Conservation (phyloP, 148 eudicot species). For the Salicornia ramosissima region DNA sequence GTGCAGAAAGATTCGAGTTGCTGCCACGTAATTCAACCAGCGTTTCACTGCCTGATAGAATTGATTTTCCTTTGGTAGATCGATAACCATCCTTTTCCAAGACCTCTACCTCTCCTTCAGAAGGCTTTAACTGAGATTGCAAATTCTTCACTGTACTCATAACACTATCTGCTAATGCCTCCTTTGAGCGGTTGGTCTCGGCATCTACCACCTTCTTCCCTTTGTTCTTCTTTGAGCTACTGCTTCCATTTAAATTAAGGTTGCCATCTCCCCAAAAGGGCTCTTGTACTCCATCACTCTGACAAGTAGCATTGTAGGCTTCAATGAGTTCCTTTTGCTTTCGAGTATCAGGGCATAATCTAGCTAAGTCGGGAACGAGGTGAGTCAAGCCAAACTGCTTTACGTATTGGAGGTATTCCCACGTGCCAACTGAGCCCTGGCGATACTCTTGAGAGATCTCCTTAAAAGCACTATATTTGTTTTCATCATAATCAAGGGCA, state of each 20-base stretch:
- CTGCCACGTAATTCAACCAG: conserved; percentile 20
- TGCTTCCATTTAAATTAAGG: conserved; percentile 28
- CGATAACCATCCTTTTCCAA: conserved; percentile 83
- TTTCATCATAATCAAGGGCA: conserved; percentile 67
- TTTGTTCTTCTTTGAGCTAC: conserved; percentile 50
- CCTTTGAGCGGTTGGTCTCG: conserved; percentile 38
- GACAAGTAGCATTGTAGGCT: conserved; percentile 42
- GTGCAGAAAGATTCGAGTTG: conserved; percentile 14
- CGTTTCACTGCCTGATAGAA: conserved; percentile 22
- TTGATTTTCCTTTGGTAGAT: conserved; percentile 47
- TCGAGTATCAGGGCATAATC: conserved; percentile 62
- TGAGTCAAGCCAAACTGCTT: conserved; percentile 79
- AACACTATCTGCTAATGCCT: conserved; percentile 51
- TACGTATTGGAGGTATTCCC: conserved; percentile 59
- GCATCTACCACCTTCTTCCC: conserved; percentile 45
- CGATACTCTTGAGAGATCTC: conserved; percentile 79
- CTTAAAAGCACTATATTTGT: conserved; percentile 63
- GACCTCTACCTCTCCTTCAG: conserved; percentile 70
- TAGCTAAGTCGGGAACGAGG: conserved; percentile 83
- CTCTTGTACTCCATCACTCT: conserved; percentile 31
- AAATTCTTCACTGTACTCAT: conserved; percentile 59
- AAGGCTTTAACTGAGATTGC: conserved; percentile 56
- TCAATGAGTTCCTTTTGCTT: conserved; percentile 75
- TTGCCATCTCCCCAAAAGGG: conserved; percentile 37
- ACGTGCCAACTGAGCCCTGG: conserved; percentile 62